Evolutionary conservation across 2,329 filamentous ascomycete species (phyloP), one percentile per base, ranked within the genome.

Genomic region (Hypocrella siamensis): DNA sequence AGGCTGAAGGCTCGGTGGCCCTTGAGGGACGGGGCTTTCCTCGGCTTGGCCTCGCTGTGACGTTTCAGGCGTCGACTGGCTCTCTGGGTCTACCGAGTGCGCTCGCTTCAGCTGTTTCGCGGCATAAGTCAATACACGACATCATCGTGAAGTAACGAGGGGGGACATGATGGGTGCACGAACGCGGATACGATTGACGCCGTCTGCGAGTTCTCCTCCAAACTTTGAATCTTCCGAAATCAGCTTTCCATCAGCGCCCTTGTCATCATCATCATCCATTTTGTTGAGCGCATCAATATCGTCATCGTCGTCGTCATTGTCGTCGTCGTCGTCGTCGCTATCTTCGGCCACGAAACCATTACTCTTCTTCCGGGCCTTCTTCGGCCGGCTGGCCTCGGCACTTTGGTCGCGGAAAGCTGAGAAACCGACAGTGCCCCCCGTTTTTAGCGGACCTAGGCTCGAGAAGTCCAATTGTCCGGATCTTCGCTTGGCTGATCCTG

Each of bases 401-500:
- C 72, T 66, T 35, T 67, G 65, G 40, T 92, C 85, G 33, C 88
- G 74, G 60, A 94, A 94, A 11, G 81, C 73, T 3, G 84, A 78
- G 52, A 93, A 96, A 22, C 86, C 86, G 30, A 92, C 82, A 1
- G 84, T 88, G 17, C 86, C 85, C n/a, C 74, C 73, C 3, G 81
- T 69, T 52, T 92, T 92, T 16, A 96, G 63, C 0, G 86, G 85
- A 3, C 79, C 80, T 8, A 96, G 67, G 35, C 70, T 84, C 11
- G 82, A 78, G 47, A 96, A 88, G 55, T 94, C 84, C 1, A 86
- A 68, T 43, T 84, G 80, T 6, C 78, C 69, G 4, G 85, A 92
- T 44, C 84, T 77, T 45, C 86, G 70, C 56, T 92, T 92, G n/a
- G 60, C 56, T 6, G 67, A 65, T 25, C 63, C 63, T 1, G 74